Evolutionary conservation across 2,329 filamentous ascomycete genomes (phyloP), one percentile per base, ranked within the genome.

Genomic region (Monilinia laxa): DNA sequence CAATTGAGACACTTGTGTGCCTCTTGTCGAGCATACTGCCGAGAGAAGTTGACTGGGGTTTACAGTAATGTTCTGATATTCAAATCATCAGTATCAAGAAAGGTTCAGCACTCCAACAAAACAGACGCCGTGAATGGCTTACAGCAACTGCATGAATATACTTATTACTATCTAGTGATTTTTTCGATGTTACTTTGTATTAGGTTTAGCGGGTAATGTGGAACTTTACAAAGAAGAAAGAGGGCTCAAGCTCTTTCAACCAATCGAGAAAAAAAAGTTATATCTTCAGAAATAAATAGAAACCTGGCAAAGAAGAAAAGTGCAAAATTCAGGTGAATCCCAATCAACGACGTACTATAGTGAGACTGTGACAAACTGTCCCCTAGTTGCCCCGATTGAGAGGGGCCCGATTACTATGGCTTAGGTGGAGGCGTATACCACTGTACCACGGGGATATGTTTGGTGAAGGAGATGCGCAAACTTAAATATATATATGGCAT

Each of bases 401-500:
- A 47, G 45, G 45, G 45, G 18, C 45, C 45, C 45, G 45, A 47
- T 47, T 47, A 47, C 45, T 47, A 47, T 47, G 45, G 18, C 18
- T 9, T 47, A 47, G 45, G 45, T 47, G 45, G 45, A 47, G 45
- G 45, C 45, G 47, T 23, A 51, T 20, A 51, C 47, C 47, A 51
- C 47, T 51, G 47, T 51, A 51, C 47, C 47, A 51, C 47, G 47
- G 47, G n/a, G 47, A 51, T 51, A 51, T 51, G 47, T 51, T 51
- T 51, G 47, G 47, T 51, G 47, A 51, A 51, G 47, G 47, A 51
- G 20, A 9, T 11, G 10, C n/a, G 20, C 20, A n/a, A 51, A 51
- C 20, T 51, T 51, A 10, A 51, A 23, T 12, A 59, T 59, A 49
- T 47, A 59, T 35, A 59, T 42, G n/a, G 18, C 11, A 49, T 5